Percentiles rank a stretch among this genome's conserved stretches.
These are phyloP conservation scores for Xylariales sp. DNA, from an alignment of 2,329 filamentous ascomycete species.

Conservation along the genomic window DNA sequence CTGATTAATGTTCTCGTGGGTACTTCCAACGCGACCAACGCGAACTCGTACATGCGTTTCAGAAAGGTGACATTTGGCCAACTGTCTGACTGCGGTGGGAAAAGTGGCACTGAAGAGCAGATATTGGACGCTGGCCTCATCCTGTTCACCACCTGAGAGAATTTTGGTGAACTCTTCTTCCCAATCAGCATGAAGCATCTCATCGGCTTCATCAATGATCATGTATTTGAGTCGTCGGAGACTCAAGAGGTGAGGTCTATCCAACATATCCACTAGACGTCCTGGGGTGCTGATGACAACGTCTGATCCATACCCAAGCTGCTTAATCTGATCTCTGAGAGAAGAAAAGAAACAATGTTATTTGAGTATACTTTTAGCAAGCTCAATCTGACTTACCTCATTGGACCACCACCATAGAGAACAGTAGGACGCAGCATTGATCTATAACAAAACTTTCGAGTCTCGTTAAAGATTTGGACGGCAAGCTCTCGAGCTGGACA, in stretches of 20 bases:
- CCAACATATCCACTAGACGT: constrained; percentile 79
- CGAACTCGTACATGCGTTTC: constrained; percentile 73
- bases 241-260: constrained; percentile 62
- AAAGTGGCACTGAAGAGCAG: constrained; percentile 96
- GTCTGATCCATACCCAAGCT: constrained; percentile 82
- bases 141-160: constrained; percentile 70
- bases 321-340: constrained; percentile 60
- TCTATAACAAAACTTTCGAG: constrained; percentile 87
- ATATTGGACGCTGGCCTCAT: constrained; percentile 64
- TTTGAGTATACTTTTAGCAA: too few species aligned
- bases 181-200: constrained; percentile 82
- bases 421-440: constrained; percentile 92
- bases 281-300: constrained; percentile 85
- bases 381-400: too few species aligned
- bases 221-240: constrained; percentile 73
- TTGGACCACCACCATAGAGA: constrained; percentile 81
- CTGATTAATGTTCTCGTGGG: constrained; percentile 80
- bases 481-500: constrained; percentile 86
- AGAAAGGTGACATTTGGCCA: constrained; percentile 74
- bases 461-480: constrained; percentile 92
- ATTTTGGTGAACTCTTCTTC: constrained; percentile 69
- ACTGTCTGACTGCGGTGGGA: constrained; percentile 68
- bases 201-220: constrained; percentile 92
- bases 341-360: too few species aligned
- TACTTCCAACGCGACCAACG: constrained; percentile 81